These are phyloP conservation scores for Scytalidium lignicola DNA, from an alignment of 2,329 filamentous ascomycete species.

Conservation along the genomic window DNA sequence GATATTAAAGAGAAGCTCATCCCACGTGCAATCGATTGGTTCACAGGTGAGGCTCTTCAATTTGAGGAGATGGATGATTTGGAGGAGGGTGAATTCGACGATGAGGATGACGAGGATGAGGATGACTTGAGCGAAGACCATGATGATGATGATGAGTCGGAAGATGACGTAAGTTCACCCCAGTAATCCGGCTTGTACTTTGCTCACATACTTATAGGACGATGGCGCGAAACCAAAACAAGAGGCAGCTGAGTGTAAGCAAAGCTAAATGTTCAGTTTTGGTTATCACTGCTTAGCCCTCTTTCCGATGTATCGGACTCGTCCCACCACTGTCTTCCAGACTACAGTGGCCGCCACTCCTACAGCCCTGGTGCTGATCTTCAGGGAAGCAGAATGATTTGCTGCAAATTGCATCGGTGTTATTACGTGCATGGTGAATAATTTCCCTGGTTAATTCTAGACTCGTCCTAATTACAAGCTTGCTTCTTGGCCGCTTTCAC, in stretches of 20 bases:
- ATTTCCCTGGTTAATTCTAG: constrained; percentile 21
- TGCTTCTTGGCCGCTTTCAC: constrained; percentile 1
- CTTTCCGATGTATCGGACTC: neutral
- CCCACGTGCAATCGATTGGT: constrained; percentile 97
- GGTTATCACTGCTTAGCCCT: neutral
- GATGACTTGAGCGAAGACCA: constrained; percentile 77
- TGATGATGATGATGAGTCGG: constrained; percentile 70
- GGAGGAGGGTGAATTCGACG: constrained; percentile 77
- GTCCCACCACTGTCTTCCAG: neutral
- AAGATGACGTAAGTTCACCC: constrained; percentile 62
- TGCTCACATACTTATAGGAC: constrained; percentile 52
- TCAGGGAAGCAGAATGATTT: neutral
- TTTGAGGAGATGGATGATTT: constrained; percentile 89
- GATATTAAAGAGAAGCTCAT: constrained; percentile 99
- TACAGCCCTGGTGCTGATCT: neutral
- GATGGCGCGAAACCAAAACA: constrained; percentile 87
- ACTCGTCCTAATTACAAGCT: constrained; percentile 16
- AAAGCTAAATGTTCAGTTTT: constrained; percentile 56
- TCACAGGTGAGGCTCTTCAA: constrained; percentile 94
- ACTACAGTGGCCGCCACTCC: neutral
- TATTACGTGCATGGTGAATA: constrained; percentile 15
- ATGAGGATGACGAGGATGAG: constrained; percentile 84
- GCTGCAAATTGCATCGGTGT: constrained; percentile 16
- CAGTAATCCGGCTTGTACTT: neutral
- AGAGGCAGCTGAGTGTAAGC: constrained; percentile 93